Percentiles rank a stretch among this genome's conserved stretches.
Evolutionary conservation across 768 basidiomycete species (phyloP).

Genomic region (Gloeopeniophorella convolvens): DNA sequence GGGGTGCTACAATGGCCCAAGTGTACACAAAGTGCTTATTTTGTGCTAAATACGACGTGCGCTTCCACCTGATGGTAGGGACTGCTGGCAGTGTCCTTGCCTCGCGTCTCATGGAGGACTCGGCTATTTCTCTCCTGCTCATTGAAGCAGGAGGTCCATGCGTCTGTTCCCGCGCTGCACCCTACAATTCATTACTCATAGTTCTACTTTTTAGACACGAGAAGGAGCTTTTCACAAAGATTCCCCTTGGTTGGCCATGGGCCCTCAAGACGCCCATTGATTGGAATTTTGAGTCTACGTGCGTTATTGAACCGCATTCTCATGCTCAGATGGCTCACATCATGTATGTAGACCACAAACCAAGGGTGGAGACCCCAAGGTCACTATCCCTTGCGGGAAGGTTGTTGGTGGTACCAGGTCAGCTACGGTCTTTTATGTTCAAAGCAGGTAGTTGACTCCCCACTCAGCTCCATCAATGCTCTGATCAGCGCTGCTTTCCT

Average conservation of each 20-base stretch:
- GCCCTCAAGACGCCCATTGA: slow-evolving; percentile 1
- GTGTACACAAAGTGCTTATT: too few species aligned
- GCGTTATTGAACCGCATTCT: not conserved
- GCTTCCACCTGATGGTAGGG: too few species aligned
- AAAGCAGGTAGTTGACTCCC: too few species aligned
- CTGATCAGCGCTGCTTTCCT: slow-evolving; percentile 5
- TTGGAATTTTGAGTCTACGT: slow-evolving; percentile 3
- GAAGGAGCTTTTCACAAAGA: not conserved
- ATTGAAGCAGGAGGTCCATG: slow-evolving; percentile 59
- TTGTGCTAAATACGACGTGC: too few species aligned
- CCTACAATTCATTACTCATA: not conserved
- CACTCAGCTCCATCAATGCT: slow-evolving; percentile 4
- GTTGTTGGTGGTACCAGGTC: slow-evolving; percentile 7
- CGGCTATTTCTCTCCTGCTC: slow-evolving; percentile 44
- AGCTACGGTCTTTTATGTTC: too few species aligned
- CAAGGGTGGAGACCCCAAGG: not conserved
- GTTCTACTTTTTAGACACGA: slow-evolving; percentile 3
- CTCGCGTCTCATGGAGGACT: slow-evolving; percentile 49
- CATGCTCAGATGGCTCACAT: not conserved
- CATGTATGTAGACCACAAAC: not conserved
- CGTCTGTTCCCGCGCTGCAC: not conserved
- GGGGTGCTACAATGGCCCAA: too few species aligned
- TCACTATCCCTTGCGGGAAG: slow-evolving; percentile 2
- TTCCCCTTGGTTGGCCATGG: slow-evolving; percentile 5
- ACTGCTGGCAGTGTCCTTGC: slow-evolving; percentile 59